Percentiles rank a stretch among this genome's conserved stretches.
phyloP scores from a whole-genome alignment of 1,284 basidiomycete genomes.

The Gomphus sp. region DNA sequence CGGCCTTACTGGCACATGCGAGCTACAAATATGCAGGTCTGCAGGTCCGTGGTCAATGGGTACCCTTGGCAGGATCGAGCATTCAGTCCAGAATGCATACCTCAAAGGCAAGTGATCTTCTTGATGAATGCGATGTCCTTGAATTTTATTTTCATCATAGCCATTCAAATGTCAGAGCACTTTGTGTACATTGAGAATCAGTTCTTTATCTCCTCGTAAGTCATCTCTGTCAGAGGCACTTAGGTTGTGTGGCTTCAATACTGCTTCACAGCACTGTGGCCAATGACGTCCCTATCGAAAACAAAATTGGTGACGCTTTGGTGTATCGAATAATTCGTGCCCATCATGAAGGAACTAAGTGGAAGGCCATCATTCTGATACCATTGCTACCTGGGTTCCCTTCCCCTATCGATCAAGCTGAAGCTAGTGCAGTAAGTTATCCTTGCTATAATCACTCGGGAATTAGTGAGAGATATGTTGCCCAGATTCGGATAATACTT shows the following conservation, averaged over 20 bases:
- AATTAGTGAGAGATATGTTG: neutral
- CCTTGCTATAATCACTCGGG: neutral
- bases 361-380: conserved; percentile 92
- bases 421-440: conserved; percentile 76
- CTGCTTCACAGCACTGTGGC: conserved; percentile 58
- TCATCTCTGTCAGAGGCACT: neutral
- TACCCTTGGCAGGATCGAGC: conserved; percentile 77
- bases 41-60: conserved; percentile 96
- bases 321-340: conserved; percentile 90
- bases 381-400: conserved; percentile 93
- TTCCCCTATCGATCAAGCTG: conserved; percentile 86
- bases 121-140: neutral
- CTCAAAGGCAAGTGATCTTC: conserved; percentile 47
- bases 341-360: conserved; percentile 70
- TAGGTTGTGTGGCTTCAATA: neutral
- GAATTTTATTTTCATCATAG: conserved; percentile 28
- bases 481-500: conserved; percentile 80
- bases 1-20: conserved; percentile 92
- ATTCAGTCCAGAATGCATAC: conserved; percentile 94
- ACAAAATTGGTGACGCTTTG: conserved; percentile 91
- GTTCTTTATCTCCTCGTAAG: conserved; percentile 91
- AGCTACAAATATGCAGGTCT: conserved; percentile 94
- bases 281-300: conserved; percentile 83
- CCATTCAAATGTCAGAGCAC: conserved; percentile 91
- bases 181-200: conserved; percentile 97